These are phyloP conservation scores for Coemansia sp. DNA, from an alignment of 192 early-diverging fungal genomes.

Conservation along the genomic window DNA sequence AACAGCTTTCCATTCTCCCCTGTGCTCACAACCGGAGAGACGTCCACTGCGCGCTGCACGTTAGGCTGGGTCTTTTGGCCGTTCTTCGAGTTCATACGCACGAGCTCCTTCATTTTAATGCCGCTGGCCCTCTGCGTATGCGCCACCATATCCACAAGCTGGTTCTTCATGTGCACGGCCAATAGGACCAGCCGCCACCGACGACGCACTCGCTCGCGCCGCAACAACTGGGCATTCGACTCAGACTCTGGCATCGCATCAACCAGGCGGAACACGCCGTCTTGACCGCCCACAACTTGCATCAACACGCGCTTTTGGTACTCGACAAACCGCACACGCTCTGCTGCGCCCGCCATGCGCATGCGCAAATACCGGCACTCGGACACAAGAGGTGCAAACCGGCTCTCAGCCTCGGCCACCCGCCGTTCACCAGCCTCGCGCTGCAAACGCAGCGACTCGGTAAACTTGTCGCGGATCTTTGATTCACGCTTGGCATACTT, in stretches of 20 bases:
- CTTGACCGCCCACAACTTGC: constrained; percentile 33
- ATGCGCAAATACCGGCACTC: constrained; percentile 34
- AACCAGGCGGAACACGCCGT: constrained; percentile 23
- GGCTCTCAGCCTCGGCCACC: neutral
- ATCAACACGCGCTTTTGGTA: constrained; percentile 28
- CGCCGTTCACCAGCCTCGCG: neutral
- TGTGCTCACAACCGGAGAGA: neutral
- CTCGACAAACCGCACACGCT: constrained; percentile 13
- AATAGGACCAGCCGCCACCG: constrained; percentile 34
- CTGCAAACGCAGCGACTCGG: constrained; percentile 5
- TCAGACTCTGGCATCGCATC: constrained; percentile 5
- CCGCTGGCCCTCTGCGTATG: constrained; percentile 7
- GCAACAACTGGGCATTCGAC: neutral
- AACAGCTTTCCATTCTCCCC: too few relatives aligned
- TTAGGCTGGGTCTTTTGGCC: neutral
- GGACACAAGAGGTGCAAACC: neutral
- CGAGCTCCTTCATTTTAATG: constrained; percentile 27
- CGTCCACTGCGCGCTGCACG: neutral
- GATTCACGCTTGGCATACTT: constrained; percentile 10
- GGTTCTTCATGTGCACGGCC: constrained; percentile 29
- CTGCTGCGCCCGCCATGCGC: constrained; percentile 18
- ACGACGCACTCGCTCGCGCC: constrained; percentile 8
- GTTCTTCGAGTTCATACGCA: neutral
- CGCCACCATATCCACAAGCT: constrained; percentile 6
- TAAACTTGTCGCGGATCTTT: neutral